Evolutionary conservation across 2,329 filamentous ascomycete genomes (phyloP).

Genomic region (Paramyrothecium roridum): DNA sequence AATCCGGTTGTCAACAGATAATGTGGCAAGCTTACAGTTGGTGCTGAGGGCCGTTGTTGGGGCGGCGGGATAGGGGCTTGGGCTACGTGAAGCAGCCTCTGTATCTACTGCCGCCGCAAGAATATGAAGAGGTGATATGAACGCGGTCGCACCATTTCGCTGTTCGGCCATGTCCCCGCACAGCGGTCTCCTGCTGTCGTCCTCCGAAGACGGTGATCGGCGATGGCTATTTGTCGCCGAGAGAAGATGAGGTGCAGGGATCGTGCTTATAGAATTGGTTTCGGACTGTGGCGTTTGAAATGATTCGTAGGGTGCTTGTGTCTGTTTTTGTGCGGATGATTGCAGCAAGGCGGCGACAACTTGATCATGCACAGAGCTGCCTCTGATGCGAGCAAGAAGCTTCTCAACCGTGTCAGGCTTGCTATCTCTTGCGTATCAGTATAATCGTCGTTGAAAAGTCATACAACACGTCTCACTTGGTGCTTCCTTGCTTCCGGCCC

Average conservation of each 20-base stretch:
- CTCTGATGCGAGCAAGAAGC: constrained; percentile 19
- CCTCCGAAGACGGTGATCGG: not conserved
- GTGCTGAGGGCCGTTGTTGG: not conserved
- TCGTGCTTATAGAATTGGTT: too few relatives aligned
- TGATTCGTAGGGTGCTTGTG: not conserved
- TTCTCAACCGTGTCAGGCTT: constrained; percentile 21
- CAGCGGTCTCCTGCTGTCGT: not conserved
- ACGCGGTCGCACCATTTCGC: too few relatives aligned
- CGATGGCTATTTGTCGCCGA: not conserved
- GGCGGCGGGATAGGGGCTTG: not conserved
- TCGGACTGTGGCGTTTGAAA: not conserved
- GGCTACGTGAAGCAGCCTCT: not conserved
- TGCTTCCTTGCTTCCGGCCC: constrained; percentile 16
- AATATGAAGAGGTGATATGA: constrained; percentile 15
- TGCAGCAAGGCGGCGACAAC: constrained; percentile 2
- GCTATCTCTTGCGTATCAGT: not conserved
- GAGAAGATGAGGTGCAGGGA: too few relatives aligned
- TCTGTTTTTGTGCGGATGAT: not conserved
- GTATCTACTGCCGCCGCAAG: constrained; percentile 12
- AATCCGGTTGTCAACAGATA: constrained; percentile 1
- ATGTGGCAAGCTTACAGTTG: not conserved
- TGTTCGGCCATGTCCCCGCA: too few relatives aligned
- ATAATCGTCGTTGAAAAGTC: not conserved
- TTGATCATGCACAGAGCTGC: constrained; percentile 17
- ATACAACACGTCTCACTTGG: constrained; percentile 5